These are phyloP conservation scores for Galerina sulciceps DNA, from an alignment of 768 basidiomycete species.

Conservation along the genomic window DNA sequence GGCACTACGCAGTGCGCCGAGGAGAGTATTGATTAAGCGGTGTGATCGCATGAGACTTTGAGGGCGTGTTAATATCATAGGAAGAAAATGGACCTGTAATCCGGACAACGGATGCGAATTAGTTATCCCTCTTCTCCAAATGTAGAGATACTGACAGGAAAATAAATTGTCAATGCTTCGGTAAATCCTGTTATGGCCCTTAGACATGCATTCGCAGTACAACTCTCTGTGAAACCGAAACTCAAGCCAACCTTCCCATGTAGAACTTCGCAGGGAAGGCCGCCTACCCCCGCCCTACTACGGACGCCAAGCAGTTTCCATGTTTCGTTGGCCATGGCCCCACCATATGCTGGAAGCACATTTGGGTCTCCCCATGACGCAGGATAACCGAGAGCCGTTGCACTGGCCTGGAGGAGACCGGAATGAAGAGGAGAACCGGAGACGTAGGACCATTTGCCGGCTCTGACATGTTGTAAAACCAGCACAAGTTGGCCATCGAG, in stretches of 20 bases:
- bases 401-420: conserved; percentile 47
- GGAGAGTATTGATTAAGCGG: conserved; percentile 42
- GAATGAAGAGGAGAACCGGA: conserved; percentile 41
- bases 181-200: conserved; percentile 62
- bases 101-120: not conserved
- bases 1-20: conserved; percentile 66
- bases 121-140: not conserved
- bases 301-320: conserved; percentile 64
- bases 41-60: conserved; percentile 49
- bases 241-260: conserved; percentile 59
- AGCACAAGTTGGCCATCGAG: conserved; percentile 64
- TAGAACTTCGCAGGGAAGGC: conserved; percentile 77
- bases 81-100: conserved; percentile 71
- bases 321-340: conserved; percentile 45
- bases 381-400: conserved; percentile 62
- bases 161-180: conserved; percentile 67
- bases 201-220: conserved; percentile 58
- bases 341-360: conserved; percentile 66
- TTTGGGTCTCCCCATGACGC: conserved; percentile 66
- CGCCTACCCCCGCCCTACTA: conserved; percentile 60
- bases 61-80: conserved; percentile 65
- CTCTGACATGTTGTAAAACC: conserved; percentile 56
- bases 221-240: conserved; percentile 56
- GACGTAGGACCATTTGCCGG: conserved; percentile 64
- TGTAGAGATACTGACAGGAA: conserved; percentile 57